Evolutionary conservation across 148 eudicot species (phyloP).

Genomic region (Chenopodium quinoa): DNA sequence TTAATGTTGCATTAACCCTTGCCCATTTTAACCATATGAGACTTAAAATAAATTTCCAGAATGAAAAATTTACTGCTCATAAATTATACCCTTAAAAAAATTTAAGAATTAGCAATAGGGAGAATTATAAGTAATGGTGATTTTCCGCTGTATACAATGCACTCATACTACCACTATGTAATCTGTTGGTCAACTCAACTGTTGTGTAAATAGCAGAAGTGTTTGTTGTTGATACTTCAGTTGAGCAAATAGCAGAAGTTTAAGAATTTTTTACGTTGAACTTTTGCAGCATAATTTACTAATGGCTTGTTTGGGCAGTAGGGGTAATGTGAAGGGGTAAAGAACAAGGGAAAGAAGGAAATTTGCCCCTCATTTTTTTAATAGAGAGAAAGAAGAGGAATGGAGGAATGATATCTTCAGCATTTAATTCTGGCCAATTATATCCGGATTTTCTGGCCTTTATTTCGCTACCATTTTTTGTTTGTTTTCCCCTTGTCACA

Average conservation of each 20-base stretch:
- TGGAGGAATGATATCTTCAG: background rate
- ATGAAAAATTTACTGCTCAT: background rate
- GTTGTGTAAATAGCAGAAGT: background rate
- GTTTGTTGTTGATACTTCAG: background rate
- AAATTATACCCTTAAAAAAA: too few relatives aligned
- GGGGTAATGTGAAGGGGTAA: background rate
- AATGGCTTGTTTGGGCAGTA: background rate
- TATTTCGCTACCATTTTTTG: conserved; percentile 9
- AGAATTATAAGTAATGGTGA: too few relatives aligned
- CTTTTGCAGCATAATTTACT: background rate
- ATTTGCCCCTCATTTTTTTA: background rate
- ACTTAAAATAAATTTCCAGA: background rate
- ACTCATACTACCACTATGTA: background rate
- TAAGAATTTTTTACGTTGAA: background rate
- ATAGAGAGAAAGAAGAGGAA: background rate
- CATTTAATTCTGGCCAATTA: background rate
- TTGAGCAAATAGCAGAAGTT: background rate
- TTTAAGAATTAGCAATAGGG: too few relatives aligned
- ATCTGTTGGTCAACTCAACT: background rate
- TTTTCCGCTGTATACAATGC: background rate
- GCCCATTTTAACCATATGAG: background rate
- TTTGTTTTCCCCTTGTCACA: background rate
- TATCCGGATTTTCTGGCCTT: background rate
- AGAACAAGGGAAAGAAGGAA: background rate
- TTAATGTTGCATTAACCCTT: background rate